Base-by-base conservation (phyloP, 345 rosid species). In the Aethionema arabicum region DNA sequence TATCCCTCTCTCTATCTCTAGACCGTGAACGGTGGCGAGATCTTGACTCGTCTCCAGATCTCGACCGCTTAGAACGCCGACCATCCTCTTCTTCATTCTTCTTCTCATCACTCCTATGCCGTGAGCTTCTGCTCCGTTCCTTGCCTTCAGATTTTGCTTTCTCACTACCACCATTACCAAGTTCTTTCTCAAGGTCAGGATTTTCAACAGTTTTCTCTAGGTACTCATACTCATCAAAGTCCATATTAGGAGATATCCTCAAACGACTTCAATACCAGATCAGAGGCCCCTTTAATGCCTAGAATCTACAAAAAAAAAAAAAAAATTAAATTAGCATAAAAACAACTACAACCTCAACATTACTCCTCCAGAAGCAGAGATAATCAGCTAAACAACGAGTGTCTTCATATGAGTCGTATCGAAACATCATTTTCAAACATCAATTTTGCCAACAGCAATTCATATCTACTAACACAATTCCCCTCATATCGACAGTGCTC, bases 161-260 rank as follows among this genome's bases (percentile, higher is more conserved):
- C 75, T 69, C 74, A 65, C 67, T 78, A 45, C 76, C 67, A 9
- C 90, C 95, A 73, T 85, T 92, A 4, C 44, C 80, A 69, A 62
- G 42, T 60, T 78, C 92, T 59, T 73, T 80, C 46, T 66, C 68
- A 2, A 69, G 65, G 54, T 80, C 82, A 5, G 88, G 85, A 63
- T 87, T 90, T 40, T 93, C 99, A 73, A 93, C 97, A 0, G 77
- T 80, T 66, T 84, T 87, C 83, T 93, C 99, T 67, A 90, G 67
- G 78, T 93, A 93, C 33, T 93, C 97, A 52, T 90, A 90, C 82
- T 90, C 99, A 74, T 93, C 99, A 67, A 88, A 91, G 55, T 91
- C 98, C 95, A 88, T 86, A 35, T 48, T 60, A 49, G 15, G 47
- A 45, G 44, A 48, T 49, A 39, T 43, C 68, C 70, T 38, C 50